These are phyloP conservation scores for Yamadazyma olivae DNA, from an alignment of 805 yeast species.

Conservation along the genomic window DNA sequence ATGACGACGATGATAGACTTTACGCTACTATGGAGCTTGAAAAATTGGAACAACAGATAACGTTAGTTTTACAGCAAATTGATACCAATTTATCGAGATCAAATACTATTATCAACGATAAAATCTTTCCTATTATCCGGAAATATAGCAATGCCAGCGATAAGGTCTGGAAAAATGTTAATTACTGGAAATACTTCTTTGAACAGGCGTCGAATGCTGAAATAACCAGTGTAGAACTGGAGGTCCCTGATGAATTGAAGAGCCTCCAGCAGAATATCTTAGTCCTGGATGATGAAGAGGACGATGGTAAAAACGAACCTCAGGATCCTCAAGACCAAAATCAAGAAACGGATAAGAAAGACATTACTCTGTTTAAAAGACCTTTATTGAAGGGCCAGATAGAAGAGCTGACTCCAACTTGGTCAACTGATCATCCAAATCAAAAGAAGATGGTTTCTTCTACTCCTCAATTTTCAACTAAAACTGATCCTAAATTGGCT, in stretches of 20 bases:
- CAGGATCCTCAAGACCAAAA: conserved; percentile 4
- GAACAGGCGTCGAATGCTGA: conserved; percentile 50
- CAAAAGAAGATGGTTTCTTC: conserved; percentile 5
- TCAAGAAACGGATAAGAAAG: background rate
- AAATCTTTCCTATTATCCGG: conserved; percentile 64
- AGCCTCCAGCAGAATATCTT: conserved; percentile 9
- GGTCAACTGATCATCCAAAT: conserved; percentile 27
- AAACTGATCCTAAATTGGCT: conserved; percentile 5
- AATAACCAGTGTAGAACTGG: background rate
- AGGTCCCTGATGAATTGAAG: background rate
- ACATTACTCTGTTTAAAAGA: conserved; percentile 11
- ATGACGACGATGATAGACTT: conserved; percentile 10
- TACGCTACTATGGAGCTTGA: conserved; percentile 45
- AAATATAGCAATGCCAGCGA: conserved; percentile 57
- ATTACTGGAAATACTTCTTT: conserved; percentile 75
- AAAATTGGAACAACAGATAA: conserved; percentile 74
- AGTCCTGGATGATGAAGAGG: conserved; percentile 13
- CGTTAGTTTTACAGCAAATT: conserved; percentile 71
- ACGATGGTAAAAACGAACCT: conserved; percentile 1
- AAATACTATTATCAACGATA: conserved; percentile 64
- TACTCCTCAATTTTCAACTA: conserved; percentile 9
- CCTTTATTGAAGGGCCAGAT: conserved; percentile 17
- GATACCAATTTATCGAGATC: conserved; percentile 70
- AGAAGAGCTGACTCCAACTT: conserved; percentile 33
- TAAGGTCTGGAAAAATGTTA: conserved; percentile 61